Evolutionary conservation across 306 rosid genomes (phyloP).

Genomic region (Luffa acutangula): DNA sequence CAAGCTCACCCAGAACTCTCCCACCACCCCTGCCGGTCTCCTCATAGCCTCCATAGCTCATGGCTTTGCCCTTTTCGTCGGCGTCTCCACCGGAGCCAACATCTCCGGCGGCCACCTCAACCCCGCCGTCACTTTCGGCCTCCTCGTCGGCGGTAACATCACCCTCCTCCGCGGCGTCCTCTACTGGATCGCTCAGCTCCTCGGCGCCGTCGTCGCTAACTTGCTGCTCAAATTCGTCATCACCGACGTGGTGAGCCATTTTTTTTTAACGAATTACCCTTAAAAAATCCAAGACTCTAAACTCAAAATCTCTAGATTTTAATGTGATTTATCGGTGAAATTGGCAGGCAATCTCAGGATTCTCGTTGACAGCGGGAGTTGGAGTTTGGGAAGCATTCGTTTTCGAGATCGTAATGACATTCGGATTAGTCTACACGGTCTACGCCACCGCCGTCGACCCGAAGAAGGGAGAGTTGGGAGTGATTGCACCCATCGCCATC

Average conservation of each 20-base stretch:
- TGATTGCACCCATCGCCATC: slow-evolving; percentile 74
- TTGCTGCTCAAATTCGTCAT: slow-evolving; percentile 50
- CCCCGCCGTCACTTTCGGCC: slow-evolving; percentile 92
- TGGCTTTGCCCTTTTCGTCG: slow-evolving; percentile 72
- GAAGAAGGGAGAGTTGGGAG: slow-evolving; percentile 62
- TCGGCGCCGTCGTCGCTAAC: slow-evolving; percentile 63
- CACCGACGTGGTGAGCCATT: slow-evolving; percentile 33
- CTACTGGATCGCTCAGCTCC: slow-evolving; percentile 81
- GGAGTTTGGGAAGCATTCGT: slow-evolving; percentile 68
- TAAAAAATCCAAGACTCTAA: too few relatives aligned
- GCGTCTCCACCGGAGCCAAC: slow-evolving; percentile 58
- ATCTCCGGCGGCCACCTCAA: slow-evolving; percentile 95
- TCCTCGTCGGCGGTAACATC: slow-evolving; percentile 79
- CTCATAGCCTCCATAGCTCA: slow-evolving; percentile 66
- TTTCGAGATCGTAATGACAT: slow-evolving; percentile 80
- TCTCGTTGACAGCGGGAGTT: slow-evolving; percentile 39
- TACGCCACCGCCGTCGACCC: slow-evolving; percentile 88
- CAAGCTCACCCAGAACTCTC: slow-evolving; percentile 49
- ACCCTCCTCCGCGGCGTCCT: slow-evolving; percentile 56
- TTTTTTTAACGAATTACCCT: not conserved
- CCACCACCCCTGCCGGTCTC: slow-evolving; percentile 53
- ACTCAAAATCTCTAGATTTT: too few relatives aligned
- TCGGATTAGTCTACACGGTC: slow-evolving; percentile 84
- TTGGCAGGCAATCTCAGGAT: slow-evolving; percentile 48
- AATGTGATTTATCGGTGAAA: not conserved